Evolutionary conservation across 2,329 filamentous ascomycete genomes (phyloP), one percentile per base, ranked within the genome.

Genomic region (Colletotrichum ledebouriae): DNA sequence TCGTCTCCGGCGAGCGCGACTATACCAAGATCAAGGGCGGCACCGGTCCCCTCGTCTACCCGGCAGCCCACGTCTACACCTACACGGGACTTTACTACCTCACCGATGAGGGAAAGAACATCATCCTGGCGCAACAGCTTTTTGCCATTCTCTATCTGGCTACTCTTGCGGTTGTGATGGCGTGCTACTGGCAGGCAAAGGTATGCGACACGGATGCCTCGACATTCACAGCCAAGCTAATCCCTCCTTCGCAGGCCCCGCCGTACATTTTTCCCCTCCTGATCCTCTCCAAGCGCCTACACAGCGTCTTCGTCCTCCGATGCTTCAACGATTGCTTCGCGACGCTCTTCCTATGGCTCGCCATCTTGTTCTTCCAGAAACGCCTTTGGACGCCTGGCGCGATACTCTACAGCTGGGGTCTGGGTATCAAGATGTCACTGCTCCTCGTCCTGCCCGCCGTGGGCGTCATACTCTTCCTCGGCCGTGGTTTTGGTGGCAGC

Each of bases 321-420:
- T 91, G 95, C 75, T 99, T 99, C 85, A 99, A 99, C 80, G 96
- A 99, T 81, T 93, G 94, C 73, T 92, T 97, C 76, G 94, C 94
- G 17, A 88, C 91, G 4, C 85, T 96, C 73, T 93, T 93, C 72
- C 86, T 99, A 70, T 98, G 94, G 88, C 78, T 89, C 17, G 88
- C 93, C n/a, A 90, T 98, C 44, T 92, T 89, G 76, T 84, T 89
- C 71, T 92, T 94, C 76, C 93, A 98, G 81, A 87, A 86, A 52
- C 85, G 89, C 37, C 83, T 85, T 65, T 98, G 93, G 92, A 89
- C 89, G 29, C 74, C 91, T 0, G 96, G 90, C 6, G 90, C 89
- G 57, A 77, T 94, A 15, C 82, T 89, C 57, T 98, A 92, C 82
- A 91, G 90, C 58, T 86, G 89, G 74, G 95, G 94, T 1, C 80